Base-by-base conservation (phyloP, 2,329 filamentous ascomycete species). In the Ophiocordyceps camponoti-saundersi region DNA sequence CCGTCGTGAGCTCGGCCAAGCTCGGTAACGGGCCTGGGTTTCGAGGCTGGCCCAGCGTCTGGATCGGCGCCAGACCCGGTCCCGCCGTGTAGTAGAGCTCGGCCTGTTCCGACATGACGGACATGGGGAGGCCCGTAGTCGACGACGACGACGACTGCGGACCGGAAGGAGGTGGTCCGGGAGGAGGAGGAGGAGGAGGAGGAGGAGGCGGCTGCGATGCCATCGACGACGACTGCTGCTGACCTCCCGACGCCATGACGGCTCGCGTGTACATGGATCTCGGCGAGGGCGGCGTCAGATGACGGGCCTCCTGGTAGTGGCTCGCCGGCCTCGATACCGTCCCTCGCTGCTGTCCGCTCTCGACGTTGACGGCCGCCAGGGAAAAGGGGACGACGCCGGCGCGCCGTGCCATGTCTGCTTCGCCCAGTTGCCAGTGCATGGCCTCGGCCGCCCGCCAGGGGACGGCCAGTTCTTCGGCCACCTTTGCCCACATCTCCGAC, bases 391-490 rank as follows among this genome's bases (percentile, higher is more conserved):
- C 81, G 36, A 92, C 87, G 42, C 92, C 92, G 41, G 90, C 90
- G 49, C 90, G 82, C 50, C 84, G 78, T 44, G 89, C 89, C 87
- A 98, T 96, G 56, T 96, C 92, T 55, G 80, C 72, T 61, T 95
- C 87, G 51, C 90, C 90, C 47, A 98, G 72, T 59, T 94, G 85
- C 90, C 92, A 98, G 65, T 96, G 92, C 89, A 95, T 95, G 5
- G 87, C 89, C 65, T 98, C 90, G 44, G 86, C 90, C 18, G 92
- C 88, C 57, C 92, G 77, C 90, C 90, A 96, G 34, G 90, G 92
- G 48, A 95, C 82, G 29, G 80, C 81, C 81, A 98, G 90, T 64
- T 96, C 90, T 61, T 92, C 87, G 41, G 89, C 88, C 21, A 96
- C 85, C 58, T 90, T 92, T 50, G 85, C 80, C 90, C 90, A 98